phyloP scores from a whole-genome alignment of 2,329 filamentous ascomycete genomes.

The Eutypella sp. region DNA sequence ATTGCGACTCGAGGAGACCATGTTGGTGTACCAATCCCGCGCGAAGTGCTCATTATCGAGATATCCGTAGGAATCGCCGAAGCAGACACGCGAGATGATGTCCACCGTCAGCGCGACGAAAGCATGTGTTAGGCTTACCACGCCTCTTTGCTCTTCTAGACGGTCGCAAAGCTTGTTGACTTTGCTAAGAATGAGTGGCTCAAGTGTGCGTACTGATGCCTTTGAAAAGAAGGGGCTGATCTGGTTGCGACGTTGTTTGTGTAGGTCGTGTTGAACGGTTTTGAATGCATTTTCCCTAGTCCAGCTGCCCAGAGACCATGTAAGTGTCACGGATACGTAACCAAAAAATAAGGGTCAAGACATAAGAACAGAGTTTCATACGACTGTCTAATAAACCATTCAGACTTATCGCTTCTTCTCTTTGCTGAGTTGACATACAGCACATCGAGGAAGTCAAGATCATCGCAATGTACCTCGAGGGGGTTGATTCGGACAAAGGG shows the following conservation, averaged over 20 bases:
- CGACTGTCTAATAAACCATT: constrained; percentile 7
- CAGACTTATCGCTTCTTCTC: constrained; percentile 12
- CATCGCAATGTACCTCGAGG: constrained; percentile 23
- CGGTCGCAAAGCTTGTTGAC: constrained; percentile 22
- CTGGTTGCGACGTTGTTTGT: constrained; percentile 34
- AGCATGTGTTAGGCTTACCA: constrained; percentile 2
- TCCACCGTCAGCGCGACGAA: constrained; percentile 2
- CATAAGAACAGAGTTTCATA: neutral
- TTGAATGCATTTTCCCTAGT: constrained; percentile 16
- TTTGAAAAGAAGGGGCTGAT: constrained; percentile 40
- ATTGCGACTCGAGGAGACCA: neutral
- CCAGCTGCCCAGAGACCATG: neutral
- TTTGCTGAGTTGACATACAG: constrained; percentile 16
- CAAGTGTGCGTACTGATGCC: constrained; percentile 28
- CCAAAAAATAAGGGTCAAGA: neutral
- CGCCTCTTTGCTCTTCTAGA: constrained; percentile 12
- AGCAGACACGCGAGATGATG: constrained; percentile 1
- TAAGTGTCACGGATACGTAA: neutral
- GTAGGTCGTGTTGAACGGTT: constrained; percentile 34
- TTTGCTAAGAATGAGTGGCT: constrained; percentile 30
- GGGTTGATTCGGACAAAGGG: constrained; percentile 30
- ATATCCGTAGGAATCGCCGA: constrained; percentile 1
- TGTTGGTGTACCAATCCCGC: neutral
- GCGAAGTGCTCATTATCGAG: constrained; percentile 1
- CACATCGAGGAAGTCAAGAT: constrained; percentile 23